Percentiles rank a stretch among this genome's conserved stretches.
These are phyloP conservation scores for Phytophthora syringae DNA, from an alignment of 352 stramenopile species.

Conservation along the genomic window DNA sequence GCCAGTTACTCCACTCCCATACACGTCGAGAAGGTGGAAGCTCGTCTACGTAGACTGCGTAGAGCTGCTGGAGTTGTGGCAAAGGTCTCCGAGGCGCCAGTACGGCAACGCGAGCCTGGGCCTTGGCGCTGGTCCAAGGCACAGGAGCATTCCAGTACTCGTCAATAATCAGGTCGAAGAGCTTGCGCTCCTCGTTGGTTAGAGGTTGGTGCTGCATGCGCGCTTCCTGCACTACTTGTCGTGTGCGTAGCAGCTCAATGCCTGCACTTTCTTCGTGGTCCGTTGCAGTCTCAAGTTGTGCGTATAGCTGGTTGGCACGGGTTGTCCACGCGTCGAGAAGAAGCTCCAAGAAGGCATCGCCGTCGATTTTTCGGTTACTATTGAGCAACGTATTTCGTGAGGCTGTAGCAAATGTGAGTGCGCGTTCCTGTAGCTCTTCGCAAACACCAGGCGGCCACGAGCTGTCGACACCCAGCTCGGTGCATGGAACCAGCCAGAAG, in stretches of 20 bases:
- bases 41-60: slow-evolving; percentile 34
- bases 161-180: slow-evolving; percentile 67
- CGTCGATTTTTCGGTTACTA: slow-evolving; percentile 74
- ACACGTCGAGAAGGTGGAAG: slow-evolving; percentile 35
- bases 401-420: slow-evolving; percentile 42
- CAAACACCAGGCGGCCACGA: slow-evolving; percentile 56
- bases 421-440: slow-evolving; percentile 70
- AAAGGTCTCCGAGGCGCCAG: slow-evolving; percentile 34
- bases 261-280: slow-evolving; percentile 56
- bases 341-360: slow-evolving; percentile 73
- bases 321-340: slow-evolving; percentile 69
- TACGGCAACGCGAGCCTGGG: slow-evolving; percentile 44
- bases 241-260: slow-evolving; percentile 32
- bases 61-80: slow-evolving; percentile 53
- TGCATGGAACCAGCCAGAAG: slow-evolving; percentile 71
- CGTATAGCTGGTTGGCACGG: slow-evolving; percentile 52
- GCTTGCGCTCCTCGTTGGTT: slow-evolving; percentile 35
- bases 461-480: slow-evolving; percentile 60
- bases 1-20: slow-evolving; percentile 56
- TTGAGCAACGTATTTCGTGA: slow-evolving; percentile 65
- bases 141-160: slow-evolving; percentile 78
- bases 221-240: slow-evolving; percentile 48
- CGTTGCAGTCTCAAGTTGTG: slow-evolving; percentile 63
- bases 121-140: slow-evolving; percentile 46
- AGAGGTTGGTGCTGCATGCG: slow-evolving; percentile 49